Evolutionary conservation across 129 eudicot genomes (phyloP), one percentile per base, ranked within the genome.

Genomic region (Flaveria trinervia): DNA sequence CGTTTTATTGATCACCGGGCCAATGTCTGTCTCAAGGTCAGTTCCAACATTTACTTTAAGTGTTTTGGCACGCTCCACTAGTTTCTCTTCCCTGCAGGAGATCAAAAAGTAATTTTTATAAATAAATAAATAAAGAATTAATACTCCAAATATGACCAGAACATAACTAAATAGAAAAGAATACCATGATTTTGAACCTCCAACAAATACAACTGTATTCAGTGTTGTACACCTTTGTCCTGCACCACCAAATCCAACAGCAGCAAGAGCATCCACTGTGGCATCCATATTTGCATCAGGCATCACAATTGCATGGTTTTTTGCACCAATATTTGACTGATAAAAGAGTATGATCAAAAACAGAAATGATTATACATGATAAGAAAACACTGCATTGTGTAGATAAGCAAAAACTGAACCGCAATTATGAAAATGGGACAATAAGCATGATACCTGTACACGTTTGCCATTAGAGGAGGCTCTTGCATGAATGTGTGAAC

Each of bases 191-290:
- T 85, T 90, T 77, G 93, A 84, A 85, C 89, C 87, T 54, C 98
- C 98, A 77, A 89, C 98, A 86, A 92, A 92, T 66, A 92, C 89
- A 55, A 89, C 92, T 1, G 89, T 86, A 86, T 91, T 90, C 68
- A 92, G 77, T 44, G 97, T 85, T 78, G 88, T 80, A 83, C 98
- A 93, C 68, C 92, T 86, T 84, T 93, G 97, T 71, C 97, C 98
- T n/a, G 98, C 96, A 30, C 92, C 92, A 72, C 98, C 96, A 74
- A 90, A 93, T 65, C 98, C 97, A 68, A 95, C 88, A 30, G 89
- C 89, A 57, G 88, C 86, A 74, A 93, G 82, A 75, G 91, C 96
- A 80, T 90, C 91, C 82, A 88, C 48, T 18, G 97, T 88, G 41
- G 97, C 92, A 85, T 84, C 92, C 64, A 86, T 67, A 46, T 85